These are phyloP conservation scores for Allium cepa DNA, from an alignment of 106 monocot genomes.

Conservation along the genomic window DNA sequence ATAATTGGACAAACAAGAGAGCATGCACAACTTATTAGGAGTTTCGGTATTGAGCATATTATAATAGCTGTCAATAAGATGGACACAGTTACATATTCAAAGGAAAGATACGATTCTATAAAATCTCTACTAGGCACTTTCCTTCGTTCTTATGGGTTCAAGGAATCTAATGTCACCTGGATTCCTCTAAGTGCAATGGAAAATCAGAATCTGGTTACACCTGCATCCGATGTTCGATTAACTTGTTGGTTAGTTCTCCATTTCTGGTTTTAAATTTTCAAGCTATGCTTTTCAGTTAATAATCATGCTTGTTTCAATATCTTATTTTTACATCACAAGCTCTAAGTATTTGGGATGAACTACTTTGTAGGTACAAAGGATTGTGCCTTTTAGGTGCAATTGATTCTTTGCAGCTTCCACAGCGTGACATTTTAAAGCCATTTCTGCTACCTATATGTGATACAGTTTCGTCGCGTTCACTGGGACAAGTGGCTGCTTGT, in stretches of 20 bases:
- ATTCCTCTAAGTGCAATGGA: conserved; percentile 77
- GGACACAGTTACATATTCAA: conserved; percentile 68
- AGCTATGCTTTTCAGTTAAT: not conserved
- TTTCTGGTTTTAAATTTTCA: not conserved
- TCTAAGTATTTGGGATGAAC: not conserved
- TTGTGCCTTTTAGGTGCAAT: conserved; percentile 67
- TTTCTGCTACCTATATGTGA: conserved; percentile 89
- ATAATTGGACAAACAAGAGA: conserved; percentile 76
- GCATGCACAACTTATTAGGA: conserved; percentile 90
- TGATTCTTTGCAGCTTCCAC: conserved; percentile 51
- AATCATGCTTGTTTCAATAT: not conserved
- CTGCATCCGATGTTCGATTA: conserved; percentile 48
- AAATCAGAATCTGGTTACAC: conserved; percentile 69
- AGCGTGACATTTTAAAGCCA: conserved; percentile 62
- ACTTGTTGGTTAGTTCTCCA: conserved; percentile 18
- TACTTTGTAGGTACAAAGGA: conserved; percentile 60
- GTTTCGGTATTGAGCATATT: conserved; percentile 89
- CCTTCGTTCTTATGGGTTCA: conserved; percentile 72
- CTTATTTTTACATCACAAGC: not conserved
- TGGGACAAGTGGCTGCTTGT: conserved; percentile 65
- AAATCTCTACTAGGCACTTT: conserved; percentile 58
- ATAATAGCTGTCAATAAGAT: conserved; percentile 88
- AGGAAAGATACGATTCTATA: conserved; percentile 65
- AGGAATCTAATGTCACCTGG: conserved; percentile 62
- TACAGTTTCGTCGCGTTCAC: conserved; percentile 43